A percentile compares a stretch with the other conserved stretches of the same genome.
These are phyloP conservation scores for Leccinum variicolor DNA, from an alignment of 768 basidiomycete genomes.

Conservation along the genomic window DNA sequence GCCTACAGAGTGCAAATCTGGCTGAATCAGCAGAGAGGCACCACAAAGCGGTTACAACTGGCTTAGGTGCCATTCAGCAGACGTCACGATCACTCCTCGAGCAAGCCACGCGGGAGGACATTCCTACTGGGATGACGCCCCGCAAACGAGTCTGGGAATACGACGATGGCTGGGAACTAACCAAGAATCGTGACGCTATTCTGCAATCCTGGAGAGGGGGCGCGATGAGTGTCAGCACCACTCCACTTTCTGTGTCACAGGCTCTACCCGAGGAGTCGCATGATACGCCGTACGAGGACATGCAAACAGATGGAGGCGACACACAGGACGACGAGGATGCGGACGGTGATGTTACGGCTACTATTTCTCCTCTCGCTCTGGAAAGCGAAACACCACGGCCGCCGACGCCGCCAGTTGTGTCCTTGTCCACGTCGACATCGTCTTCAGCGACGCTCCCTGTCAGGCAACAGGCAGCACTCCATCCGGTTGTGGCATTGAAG, in stretches of 20 bases:
- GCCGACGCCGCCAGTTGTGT: slow-evolving; percentile 26
- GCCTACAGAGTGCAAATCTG: slow-evolving; percentile 40
- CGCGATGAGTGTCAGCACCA: slow-evolving; percentile 31
- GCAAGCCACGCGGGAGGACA: slow-evolving; percentile 60
- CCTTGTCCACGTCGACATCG: slow-evolving; percentile 37
- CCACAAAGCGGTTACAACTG: slow-evolving; percentile 37
- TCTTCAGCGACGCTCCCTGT: slow-evolving; percentile 33
- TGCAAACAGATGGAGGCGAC: slow-evolving; percentile 23
- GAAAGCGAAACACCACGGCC: slow-evolving; percentile 11
- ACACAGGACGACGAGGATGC: slow-evolving; percentile 9
- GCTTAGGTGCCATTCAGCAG: slow-evolving; percentile 48
- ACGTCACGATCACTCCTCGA: slow-evolving; percentile 50
- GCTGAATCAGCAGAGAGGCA: slow-evolving; percentile 41
- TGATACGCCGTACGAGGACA: slow-evolving; percentile 13
- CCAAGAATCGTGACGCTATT: slow-evolving; percentile 58
- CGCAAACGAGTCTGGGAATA: slow-evolving; percentile 72
- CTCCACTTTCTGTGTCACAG: slow-evolving; percentile 37
- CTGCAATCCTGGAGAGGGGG: slow-evolving; percentile 49
- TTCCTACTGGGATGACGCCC: slow-evolving; percentile 70
- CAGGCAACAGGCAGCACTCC: slow-evolving; percentile 9
- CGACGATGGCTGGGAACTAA: slow-evolving; percentile 68
- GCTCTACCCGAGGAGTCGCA: slow-evolving; percentile 32
- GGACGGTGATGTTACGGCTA: slow-evolving; percentile 21
- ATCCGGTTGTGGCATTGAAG: slow-evolving; percentile 15
- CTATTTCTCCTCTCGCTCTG: slow-evolving; percentile 7